These are phyloP conservation scores for Aspergillus nomiae DNA, from an alignment of 2,329 filamentous ascomycete genomes.

Conservation along the genomic window DNA sequence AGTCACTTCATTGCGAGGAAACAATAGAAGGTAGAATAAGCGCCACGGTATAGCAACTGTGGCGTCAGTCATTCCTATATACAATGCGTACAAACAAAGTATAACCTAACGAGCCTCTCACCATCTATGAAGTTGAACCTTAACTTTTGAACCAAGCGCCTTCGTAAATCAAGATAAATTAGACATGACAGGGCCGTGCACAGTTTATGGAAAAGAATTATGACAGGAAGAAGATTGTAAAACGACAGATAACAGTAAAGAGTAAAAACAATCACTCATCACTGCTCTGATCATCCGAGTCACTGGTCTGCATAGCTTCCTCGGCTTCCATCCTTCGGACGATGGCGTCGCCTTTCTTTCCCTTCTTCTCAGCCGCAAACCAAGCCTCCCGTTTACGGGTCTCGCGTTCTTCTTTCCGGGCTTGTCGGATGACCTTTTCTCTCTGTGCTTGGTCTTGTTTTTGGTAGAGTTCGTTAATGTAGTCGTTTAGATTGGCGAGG, in stretches of 20 bases:
- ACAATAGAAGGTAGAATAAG: background rate
- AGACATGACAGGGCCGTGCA: background rate
- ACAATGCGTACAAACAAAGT: background rate
- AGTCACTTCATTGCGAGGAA: background rate
- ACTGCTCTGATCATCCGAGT: slow-evolving; percentile 39
- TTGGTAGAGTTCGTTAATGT: slow-evolving; percentile 41
- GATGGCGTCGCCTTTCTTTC: slow-evolving; percentile 43
- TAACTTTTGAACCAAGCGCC: slow-evolving; percentile 2
- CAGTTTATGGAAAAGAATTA: background rate
- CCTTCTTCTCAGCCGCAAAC: slow-evolving; percentile 48
- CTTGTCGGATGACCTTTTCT: slow-evolving; percentile 36
- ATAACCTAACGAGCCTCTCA: background rate
- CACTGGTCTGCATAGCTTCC: slow-evolving; percentile 35
- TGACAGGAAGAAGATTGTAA: background rate
- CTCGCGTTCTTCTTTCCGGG: slow-evolving; percentile 43
- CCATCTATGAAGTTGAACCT: background rate
- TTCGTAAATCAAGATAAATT: background rate
- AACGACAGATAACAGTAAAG: background rate
- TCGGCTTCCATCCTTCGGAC: slow-evolving; percentile 42
- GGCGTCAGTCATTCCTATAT: background rate
- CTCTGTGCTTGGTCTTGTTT: slow-evolving; percentile 38
- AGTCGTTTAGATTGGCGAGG: slow-evolving; percentile 37
- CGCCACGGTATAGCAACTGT: background rate
- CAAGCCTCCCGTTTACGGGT: slow-evolving; percentile 45
- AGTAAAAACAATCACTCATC: slow-evolving; percentile 22